phyloP scores from a whole-genome alignment of 1,139 yeast genomes.

The Meyerozyma sp. region DNA sequence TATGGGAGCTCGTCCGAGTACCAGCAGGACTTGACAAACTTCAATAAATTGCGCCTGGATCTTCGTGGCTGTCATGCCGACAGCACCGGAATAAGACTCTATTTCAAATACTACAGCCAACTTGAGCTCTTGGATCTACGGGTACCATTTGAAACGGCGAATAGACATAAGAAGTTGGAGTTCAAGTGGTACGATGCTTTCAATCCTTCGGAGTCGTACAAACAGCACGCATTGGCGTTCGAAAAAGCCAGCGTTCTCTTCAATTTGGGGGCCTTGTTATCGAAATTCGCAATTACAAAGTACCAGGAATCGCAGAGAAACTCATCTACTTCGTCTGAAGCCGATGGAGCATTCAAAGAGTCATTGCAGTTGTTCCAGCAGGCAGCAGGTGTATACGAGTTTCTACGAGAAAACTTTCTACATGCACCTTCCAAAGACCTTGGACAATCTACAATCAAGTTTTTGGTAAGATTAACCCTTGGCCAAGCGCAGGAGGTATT shows the following conservation, averaged over 20 bases:
- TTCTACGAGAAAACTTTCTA: conserved; percentile 72
- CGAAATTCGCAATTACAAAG: conserved; percentile 48
- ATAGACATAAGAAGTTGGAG: conserved; percentile 46
- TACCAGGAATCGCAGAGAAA: conserved; percentile 38
- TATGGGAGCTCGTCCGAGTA: conserved; percentile 64
- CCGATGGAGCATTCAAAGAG: conserved; percentile 48
- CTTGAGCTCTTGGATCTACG: conserved; percentile 75
- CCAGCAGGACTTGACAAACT: conserved; percentile 47
- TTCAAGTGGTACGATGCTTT: conserved; percentile 85
- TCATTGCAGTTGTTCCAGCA: conserved; percentile 63
- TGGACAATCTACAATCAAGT: conserved; percentile 61
- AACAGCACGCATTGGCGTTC: conserved; percentile 62
- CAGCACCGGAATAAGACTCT: conserved; percentile 42
- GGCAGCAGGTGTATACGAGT: conserved; percentile 74
- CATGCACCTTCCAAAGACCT: conserved; percentile 88
- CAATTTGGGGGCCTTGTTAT: conserved; percentile 44
- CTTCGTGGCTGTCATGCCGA: conserved; percentile 54
- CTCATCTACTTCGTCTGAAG: conserved; percentile 32
- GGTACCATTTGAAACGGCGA: conserved; percentile 57
- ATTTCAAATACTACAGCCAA: conserved; percentile 74
- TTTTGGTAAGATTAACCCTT: conserved; percentile 60
- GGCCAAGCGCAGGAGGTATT: conserved; percentile 91
- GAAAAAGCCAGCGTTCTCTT: conserved; percentile 85
- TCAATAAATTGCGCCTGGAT: conserved; percentile 61
- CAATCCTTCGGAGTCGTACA: conserved; percentile 31